Conservation (phyloP, 768 basidiomycete genomes). For the Clitopilus passeckerianus region DNA sequence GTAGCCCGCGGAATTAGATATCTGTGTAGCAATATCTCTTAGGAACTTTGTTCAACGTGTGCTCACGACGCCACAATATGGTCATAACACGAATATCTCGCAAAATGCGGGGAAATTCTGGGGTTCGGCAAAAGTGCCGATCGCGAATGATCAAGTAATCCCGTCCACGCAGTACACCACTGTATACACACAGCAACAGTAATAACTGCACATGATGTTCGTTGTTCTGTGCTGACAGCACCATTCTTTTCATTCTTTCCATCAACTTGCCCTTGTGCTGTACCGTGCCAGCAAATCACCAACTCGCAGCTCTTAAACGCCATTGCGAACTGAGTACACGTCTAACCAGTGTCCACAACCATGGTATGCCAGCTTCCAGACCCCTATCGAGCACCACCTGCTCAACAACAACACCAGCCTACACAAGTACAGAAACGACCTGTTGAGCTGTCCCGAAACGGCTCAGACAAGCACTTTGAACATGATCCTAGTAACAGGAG, state of each 20-base stretch:
- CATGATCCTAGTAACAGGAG: constrained; percentile 23
- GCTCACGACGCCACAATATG: too few species aligned
- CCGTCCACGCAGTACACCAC: background rate
- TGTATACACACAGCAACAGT: constrained; percentile 1
- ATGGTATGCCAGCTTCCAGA: constrained; percentile 4
- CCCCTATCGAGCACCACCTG: background rate
- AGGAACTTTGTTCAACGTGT: too few species aligned
- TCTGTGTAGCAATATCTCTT: too few species aligned
- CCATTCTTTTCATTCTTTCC: constrained; percentile 7
- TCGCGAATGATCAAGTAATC: background rate
- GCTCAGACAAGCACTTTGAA: constrained; percentile 15
- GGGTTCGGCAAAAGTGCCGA: constrained; percentile 20
- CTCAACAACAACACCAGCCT: constrained; percentile 17
- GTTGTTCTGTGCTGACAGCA: constrained; percentile 8
- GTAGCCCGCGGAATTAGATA: too few species aligned
- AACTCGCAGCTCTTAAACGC: background rate
- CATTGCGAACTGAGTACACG: background rate
- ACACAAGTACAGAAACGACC: constrained; percentile 29
- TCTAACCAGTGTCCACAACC: background rate
- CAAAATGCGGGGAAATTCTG: constrained; percentile 17
- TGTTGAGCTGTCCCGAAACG: constrained; percentile 18
- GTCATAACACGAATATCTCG: background rate
- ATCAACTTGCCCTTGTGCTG: constrained; percentile 9
- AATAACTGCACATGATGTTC: constrained; percentile 8
- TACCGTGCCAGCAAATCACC: background rate